Percentiles rank a stretch among this genome's conserved stretches.
phyloP scores from a whole-genome alignment of 306 rosid species.

The Fragaria ananassa region DNA sequence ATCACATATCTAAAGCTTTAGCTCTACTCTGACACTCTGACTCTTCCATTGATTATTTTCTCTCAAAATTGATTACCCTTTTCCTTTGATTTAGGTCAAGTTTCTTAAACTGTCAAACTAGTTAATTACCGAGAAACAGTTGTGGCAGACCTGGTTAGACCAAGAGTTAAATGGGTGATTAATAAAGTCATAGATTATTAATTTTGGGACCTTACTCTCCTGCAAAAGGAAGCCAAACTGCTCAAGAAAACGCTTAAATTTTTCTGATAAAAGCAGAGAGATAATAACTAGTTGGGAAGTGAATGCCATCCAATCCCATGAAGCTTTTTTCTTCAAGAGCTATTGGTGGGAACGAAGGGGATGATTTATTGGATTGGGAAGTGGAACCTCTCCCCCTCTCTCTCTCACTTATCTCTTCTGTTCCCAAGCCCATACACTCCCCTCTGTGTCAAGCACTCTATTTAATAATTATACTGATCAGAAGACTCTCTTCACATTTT shows the following conservation, averaged over 20 bases:
- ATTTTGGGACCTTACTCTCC: slow-evolving; percentile 15
- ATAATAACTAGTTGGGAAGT: slow-evolving; percentile 24
- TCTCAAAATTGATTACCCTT: slow-evolving; percentile 19
- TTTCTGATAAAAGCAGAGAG: slow-evolving; percentile 31
- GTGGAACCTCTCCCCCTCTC: slow-evolving; percentile 34
- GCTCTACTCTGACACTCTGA: slow-evolving; percentile 26
- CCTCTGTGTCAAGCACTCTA: slow-evolving; percentile 39
- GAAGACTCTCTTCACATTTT: slow-evolving; percentile 43
- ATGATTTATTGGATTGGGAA: slow-evolving; percentile 46
- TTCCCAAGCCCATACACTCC: slow-evolving; percentile 70
- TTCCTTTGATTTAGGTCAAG: neutral
- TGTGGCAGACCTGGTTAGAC: slow-evolving; percentile 9
- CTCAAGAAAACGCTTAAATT: slow-evolving; percentile 19
- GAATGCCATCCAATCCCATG: slow-evolving; percentile 9
- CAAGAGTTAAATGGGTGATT: neutral
- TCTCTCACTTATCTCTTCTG: slow-evolving; percentile 56
- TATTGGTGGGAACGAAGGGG: slow-evolving; percentile 34
- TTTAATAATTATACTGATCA: slow-evolving; percentile 33
- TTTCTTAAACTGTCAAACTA: slow-evolving; percentile 1
- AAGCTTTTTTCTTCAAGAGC: slow-evolving; percentile 27
- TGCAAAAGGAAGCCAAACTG: slow-evolving; percentile 15
- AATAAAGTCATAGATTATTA: neutral
- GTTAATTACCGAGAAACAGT: slow-evolving; percentile 18
- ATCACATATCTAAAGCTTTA: slow-evolving; percentile 21
- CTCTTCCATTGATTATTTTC: slow-evolving; percentile 5